Percentiles rank a stretch among this genome's conserved stretches.
Evolutionary conservation across 2,329 filamentous ascomycete species (phyloP).

Genomic region (Davidsoniella virescens): DNA sequence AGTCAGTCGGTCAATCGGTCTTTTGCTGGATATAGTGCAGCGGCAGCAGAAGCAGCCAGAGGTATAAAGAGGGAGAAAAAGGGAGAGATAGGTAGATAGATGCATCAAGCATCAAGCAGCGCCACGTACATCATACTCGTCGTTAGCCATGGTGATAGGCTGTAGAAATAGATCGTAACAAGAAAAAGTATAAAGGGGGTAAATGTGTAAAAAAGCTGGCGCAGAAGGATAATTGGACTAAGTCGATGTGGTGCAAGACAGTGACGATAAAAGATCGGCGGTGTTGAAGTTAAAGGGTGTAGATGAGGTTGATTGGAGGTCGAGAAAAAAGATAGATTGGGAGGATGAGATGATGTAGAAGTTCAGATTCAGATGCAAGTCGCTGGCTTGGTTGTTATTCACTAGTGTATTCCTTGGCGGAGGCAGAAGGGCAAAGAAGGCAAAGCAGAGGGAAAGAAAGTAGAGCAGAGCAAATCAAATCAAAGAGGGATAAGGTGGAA

Average conservation of each 20-base stretch:
- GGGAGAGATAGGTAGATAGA: too few species aligned
- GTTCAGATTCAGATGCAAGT: not conserved
- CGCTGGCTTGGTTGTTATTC: too few species aligned
- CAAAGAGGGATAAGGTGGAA: too few species aligned
- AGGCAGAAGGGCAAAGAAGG: too few species aligned
- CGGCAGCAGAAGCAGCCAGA: too few species aligned
- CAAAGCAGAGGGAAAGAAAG: too few species aligned
- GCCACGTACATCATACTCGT: constrained; percentile 85
- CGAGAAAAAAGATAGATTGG: not conserved
- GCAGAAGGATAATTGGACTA: not conserved
- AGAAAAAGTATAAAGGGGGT: not conserved
- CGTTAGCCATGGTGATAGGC: constrained; percentile 73
- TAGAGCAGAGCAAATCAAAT: too few species aligned
- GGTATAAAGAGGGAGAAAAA: too few species aligned
- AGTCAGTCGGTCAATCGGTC: too few species aligned
- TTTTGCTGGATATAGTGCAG: too few species aligned
- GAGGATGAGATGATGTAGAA: constrained; percentile 11
- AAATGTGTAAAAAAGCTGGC: not conserved
- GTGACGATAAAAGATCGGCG: not conserved
- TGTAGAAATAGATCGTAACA: constrained; percentile 11
- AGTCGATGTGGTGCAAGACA: not conserved
- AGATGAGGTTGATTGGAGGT: not conserved
- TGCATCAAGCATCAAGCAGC: constrained; percentile 13
- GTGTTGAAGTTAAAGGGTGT: not conserved
- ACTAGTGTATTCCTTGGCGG: too few species aligned